phyloP scores from a whole-genome alignment of 768 basidiomycete species.

The Omphalotus guepiniiformis region DNA sequence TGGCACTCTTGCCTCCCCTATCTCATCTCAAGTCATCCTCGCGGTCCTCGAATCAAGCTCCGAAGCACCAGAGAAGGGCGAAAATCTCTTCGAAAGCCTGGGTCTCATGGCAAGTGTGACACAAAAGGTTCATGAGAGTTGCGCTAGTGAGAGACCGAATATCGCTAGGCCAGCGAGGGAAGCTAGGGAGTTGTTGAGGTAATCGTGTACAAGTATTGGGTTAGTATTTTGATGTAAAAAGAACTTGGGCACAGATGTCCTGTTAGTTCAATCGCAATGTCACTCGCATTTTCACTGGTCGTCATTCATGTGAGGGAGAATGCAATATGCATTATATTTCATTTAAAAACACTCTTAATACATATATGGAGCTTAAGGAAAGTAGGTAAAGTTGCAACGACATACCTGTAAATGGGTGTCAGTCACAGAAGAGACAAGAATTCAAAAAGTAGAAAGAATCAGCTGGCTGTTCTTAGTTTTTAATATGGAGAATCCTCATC shows the following conservation, averaged over 20 bases:
- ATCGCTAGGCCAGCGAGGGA: conserved; percentile 81
- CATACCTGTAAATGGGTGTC: no score
- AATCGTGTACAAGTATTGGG: no score
- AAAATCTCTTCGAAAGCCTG: conserved; percentile 64
- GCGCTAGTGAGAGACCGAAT: conserved; percentile 62
- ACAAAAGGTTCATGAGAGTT: conserved; percentile 69
- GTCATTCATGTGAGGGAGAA: no score
- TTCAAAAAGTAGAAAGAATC: conserved; percentile 1
- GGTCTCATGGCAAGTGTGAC: conserved; percentile 58
- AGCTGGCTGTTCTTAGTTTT: conserved; percentile 16
- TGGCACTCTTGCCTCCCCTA: conserved; percentile 63
- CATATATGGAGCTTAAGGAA: no score
- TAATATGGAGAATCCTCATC: conserved; percentile 10
- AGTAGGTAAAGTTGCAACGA: no score
- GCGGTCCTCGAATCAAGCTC: conserved; percentile 50
- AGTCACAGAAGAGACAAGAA: neutral
- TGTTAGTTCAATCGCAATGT: no score
- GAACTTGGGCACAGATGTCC: no score
- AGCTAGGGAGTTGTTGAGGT: conserved; percentile 61
- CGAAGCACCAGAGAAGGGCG: conserved; percentile 28
- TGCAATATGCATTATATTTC: no score
- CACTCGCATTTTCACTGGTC: no score
- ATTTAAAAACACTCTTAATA: no score
- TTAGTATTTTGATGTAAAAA: no score
- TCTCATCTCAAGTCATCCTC: conserved; percentile 58